Conservation (phyloP, 805 yeast genomes). For the Cyberlindnera meyerae region DNA sequence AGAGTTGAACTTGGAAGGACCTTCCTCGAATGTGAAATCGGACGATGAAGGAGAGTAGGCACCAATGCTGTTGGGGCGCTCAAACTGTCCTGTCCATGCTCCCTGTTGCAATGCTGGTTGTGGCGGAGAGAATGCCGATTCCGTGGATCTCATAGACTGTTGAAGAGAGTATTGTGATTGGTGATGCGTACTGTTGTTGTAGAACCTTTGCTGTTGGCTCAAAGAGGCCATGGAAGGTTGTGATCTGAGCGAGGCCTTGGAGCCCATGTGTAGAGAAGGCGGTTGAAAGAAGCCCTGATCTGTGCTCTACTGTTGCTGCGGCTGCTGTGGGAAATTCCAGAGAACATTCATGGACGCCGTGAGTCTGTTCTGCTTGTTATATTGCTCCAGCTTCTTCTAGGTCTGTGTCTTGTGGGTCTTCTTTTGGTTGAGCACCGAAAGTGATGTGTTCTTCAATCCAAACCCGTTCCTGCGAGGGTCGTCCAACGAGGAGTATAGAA, state of each 20-base stretch:
- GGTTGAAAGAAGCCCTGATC: no score
- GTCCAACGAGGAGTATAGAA: constrained; percentile 13
- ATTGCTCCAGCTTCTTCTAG: constrained; percentile 24
- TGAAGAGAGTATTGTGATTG: no score
- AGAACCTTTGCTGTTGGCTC: no score
- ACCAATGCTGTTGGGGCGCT: constrained; percentile 4
- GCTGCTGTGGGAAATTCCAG: no score
- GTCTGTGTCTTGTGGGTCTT: constrained; percentile 22
- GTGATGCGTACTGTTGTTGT: no score
- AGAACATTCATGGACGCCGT: not conserved
- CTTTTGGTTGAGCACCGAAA: constrained; percentile 19
- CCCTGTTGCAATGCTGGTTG: constrained; percentile 10
- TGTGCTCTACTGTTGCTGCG: no score
- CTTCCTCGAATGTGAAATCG: constrained; percentile 8
- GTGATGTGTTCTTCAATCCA: constrained; percentile 23
- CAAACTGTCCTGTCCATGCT: constrained; percentile 4
- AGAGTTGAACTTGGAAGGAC: constrained; percentile 8
- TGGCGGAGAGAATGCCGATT: no score
- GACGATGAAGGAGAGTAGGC: constrained; percentile 10
- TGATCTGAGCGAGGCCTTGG: constrained; percentile 5
- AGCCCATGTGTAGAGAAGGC: not conserved
- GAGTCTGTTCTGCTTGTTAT: constrained; percentile 15
- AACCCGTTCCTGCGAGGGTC: constrained; percentile 19
- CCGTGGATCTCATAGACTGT: no score
- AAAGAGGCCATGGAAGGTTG: not conserved